Percentiles rank a stretch among this genome's conserved stretches.
phyloP scores from a whole-genome alignment of 768 basidiomycete genomes.

The Suillus subalutaceus region DNA sequence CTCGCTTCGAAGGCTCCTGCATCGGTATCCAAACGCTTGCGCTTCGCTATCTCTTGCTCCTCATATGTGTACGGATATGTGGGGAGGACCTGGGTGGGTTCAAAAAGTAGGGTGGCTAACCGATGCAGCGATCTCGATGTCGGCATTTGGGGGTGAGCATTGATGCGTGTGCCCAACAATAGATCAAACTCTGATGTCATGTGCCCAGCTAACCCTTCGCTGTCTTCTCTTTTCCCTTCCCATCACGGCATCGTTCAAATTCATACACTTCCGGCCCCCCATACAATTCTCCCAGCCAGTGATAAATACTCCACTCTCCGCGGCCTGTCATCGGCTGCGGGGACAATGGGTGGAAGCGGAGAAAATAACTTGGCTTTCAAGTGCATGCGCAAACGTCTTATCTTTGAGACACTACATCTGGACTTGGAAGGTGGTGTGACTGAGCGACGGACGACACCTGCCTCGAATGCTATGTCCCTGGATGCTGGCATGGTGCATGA shows the following conservation, averaged over 20 bases:
- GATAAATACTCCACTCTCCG: constrained; percentile 84
- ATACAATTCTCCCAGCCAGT: constrained; percentile 75
- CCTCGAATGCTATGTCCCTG: constrained; percentile 27
- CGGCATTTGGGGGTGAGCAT: constrained; percentile 76
- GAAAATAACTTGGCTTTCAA: constrained; percentile 98
- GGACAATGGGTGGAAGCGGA: constrained; percentile 63
- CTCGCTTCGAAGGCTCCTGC: constrained; percentile 61
- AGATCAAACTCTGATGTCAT: constrained; percentile 5
- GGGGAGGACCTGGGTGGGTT: constrained; percentile 71
- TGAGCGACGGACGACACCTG: constrained; percentile 68
- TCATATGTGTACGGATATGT: constrained; percentile 57
- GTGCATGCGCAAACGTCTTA: constrained; percentile 82
- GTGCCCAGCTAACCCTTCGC: constrained; percentile 70
- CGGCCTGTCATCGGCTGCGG: constrained; percentile 64
- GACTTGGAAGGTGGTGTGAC: constrained; percentile 84
- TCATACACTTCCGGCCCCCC: constrained; percentile 73
- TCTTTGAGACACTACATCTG: constrained; percentile 91
- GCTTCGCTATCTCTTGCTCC: constrained; percentile 72
- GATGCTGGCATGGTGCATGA: constrained; percentile 21
- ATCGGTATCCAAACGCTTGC: constrained; percentile 59
- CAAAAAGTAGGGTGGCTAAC: constrained; percentile 79
- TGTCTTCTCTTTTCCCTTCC: constrained; percentile 73
- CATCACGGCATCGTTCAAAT: constrained; percentile 87
- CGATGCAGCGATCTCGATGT: constrained; percentile 73
- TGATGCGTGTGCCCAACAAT: constrained; percentile 6